Percentiles rank a stretch among this genome's conserved stretches.
Conservation (phyloP, 148 eudicot species). For the Rhododendron simsii region DNA sequence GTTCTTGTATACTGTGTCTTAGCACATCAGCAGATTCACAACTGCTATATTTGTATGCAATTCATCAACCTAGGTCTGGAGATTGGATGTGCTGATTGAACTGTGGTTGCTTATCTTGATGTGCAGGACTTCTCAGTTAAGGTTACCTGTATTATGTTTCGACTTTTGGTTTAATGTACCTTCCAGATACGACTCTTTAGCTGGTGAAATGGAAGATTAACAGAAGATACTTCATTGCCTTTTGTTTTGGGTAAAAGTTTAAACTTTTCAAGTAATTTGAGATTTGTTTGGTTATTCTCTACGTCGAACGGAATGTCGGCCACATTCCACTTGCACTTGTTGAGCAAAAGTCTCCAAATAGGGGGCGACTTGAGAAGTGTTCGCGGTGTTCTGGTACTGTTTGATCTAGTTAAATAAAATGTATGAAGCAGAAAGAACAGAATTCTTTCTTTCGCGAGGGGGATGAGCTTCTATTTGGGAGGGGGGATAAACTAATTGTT, state of each 20-base stretch:
- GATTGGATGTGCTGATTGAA: neutral
- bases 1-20: neutral
- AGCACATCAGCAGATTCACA: neutral
- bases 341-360: neutral
- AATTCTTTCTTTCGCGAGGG: neutral
- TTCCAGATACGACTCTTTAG: neutral
- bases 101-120: neutral
- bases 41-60: neutral
- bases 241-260: neutral
- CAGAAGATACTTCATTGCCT: neutral
- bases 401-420: neutral
- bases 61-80: neutral
- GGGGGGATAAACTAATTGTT: neutral
- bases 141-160: neutral
- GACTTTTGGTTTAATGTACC: neutral
- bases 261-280: neutral
- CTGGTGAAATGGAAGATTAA: neutral
- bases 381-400: neutral
- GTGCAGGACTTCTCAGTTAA: neutral
- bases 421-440: neutral
- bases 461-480: neutral
- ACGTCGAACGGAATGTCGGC: neutral
- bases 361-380: neutral
- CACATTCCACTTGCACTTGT: neutral
- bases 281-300: neutral